phyloP scores from a whole-genome alignment of 768 basidiomycete genomes.

The Kwoniella dendrophila region DNA sequence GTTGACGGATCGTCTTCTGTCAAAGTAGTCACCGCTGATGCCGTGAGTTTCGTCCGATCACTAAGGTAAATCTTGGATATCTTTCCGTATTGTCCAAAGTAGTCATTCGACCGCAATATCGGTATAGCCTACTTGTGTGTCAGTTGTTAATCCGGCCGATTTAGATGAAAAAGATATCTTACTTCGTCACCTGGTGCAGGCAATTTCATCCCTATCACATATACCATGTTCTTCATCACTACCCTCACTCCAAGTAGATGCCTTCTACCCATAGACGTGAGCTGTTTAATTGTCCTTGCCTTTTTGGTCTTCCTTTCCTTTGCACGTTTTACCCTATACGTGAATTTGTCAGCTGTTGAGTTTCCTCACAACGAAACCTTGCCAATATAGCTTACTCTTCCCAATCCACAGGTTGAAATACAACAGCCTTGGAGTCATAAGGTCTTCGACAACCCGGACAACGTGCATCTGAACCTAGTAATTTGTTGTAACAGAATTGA shows the following conservation, averaged over 20 bases:
- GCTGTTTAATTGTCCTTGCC: slow-evolving; percentile 92
- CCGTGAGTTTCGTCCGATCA: slow-evolving; percentile 72
- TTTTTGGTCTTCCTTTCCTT: slow-evolving; percentile 93
- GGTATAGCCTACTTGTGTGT: slow-evolving; percentile 70
- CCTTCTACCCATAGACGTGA: slow-evolving; percentile 79
- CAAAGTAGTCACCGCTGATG: slow-evolving; percentile 65
- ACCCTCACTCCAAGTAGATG: slow-evolving; percentile 91
- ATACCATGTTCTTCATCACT: slow-evolving; percentile 94
- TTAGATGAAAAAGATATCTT: slow-evolving; percentile 40
- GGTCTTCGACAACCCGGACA: slow-evolving; percentile 94
- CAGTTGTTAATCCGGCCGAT: background rate
- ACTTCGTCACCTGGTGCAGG: slow-evolving; percentile 97
- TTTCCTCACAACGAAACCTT: too few relatives aligned
- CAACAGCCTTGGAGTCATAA: slow-evolving; percentile 88
- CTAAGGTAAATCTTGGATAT: slow-evolving; percentile 92
- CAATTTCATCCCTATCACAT: slow-evolving; percentile 92
- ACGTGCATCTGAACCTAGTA: slow-evolving; percentile 89
- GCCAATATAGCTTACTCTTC: slow-evolving; percentile 76
- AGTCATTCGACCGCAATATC: slow-evolving; percentile 88
- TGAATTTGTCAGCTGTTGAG: slow-evolving; percentile 15
- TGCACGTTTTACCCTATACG: slow-evolving; percentile 81
- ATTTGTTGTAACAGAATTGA: slow-evolving; percentile 99
- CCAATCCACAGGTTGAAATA: slow-evolving; percentile 91
- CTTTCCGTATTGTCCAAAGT: slow-evolving; percentile 98
- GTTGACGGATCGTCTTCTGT: slow-evolving; percentile 56